A percentile compares a stretch with the other conserved stretches of the same genome.
Conservation (phyloP, 2,329 filamentous ascomycete species). For the Penicillium sp. region DNA sequence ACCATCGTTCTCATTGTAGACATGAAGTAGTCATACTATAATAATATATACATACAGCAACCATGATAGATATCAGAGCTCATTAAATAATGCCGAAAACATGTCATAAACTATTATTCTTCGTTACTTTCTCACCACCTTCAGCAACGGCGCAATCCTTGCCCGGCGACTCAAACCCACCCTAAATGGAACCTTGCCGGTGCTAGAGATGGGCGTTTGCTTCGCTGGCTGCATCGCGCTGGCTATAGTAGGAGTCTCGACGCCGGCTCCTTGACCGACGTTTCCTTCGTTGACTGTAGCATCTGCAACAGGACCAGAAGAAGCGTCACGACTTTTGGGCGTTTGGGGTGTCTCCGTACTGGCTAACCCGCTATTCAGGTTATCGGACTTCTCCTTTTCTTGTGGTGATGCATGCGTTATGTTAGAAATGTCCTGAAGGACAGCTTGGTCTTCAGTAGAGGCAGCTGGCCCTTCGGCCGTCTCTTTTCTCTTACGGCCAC, state of each 20-base stretch:
- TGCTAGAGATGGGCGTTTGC: conserved; percentile 39
- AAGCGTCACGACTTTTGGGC: not conserved
- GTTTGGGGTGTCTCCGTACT: not conserved
- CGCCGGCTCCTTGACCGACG: conserved; percentile 3
- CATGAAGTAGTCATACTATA: not conserved
- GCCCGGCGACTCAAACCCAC: conserved; percentile 49
- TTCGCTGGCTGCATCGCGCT: conserved; percentile 24
- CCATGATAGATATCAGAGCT: not conserved
- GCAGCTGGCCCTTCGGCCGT: conserved; percentile 1
- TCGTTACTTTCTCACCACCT: conserved; percentile 39
- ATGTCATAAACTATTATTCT: not conserved
- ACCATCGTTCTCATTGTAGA: not conserved
- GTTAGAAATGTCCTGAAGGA: conserved; percentile 12
- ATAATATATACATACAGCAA: not conserved
- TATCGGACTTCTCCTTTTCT: conserved; percentile 2
- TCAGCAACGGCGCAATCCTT: conserved; percentile 47
- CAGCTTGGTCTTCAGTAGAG: not conserved
- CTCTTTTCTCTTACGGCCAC: conserved; percentile 38
- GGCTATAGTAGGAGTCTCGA: not conserved
- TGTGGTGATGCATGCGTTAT: conserved; percentile 1
- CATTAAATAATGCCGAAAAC: not conserved
- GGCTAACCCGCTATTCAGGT: not conserved
- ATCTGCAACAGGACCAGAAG: not conserved
- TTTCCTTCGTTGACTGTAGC: conserved; percentile 15
- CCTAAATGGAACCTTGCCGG: conserved; percentile 39